Evolutionary conservation across 2,329 filamentous ascomycete genomes (phyloP).

Genomic region (Ascocoryne sarcoides): DNA sequence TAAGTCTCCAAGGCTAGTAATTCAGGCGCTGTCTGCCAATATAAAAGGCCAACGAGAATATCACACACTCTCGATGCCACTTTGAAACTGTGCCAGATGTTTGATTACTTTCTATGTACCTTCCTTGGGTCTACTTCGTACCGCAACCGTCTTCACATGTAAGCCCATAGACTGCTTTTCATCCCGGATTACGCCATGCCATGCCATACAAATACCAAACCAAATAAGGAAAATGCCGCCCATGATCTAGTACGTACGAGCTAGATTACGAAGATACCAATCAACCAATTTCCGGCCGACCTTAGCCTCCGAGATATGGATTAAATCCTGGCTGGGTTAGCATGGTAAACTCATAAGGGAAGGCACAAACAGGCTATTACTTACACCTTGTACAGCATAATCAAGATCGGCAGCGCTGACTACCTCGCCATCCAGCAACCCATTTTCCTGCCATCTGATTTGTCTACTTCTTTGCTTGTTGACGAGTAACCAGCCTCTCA

Average conservation of each 20-base stretch:
- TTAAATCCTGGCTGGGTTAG: constrained; percentile 60
- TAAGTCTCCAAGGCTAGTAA: too few relatives aligned
- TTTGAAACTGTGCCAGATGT: too few relatives aligned
- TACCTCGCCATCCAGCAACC: constrained; percentile 82
- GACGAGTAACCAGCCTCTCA: constrained; percentile 86
- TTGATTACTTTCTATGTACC: too few relatives aligned
- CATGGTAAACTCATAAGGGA: constrained; percentile 14
- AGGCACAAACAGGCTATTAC: constrained; percentile 30
- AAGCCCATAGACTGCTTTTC: constrained; percentile 12
- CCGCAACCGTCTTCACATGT: too few relatives aligned
- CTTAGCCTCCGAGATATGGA: constrained; percentile 98
- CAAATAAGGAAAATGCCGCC: constrained; percentile 16
- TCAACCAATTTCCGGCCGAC: constrained; percentile 94
- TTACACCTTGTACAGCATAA: constrained; percentile 89
- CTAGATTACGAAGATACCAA: constrained; percentile 97
- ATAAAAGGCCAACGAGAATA: too few relatives aligned
- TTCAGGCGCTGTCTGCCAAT: too few relatives aligned
- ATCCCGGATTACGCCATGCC: constrained; percentile 25
- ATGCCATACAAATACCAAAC: too few relatives aligned
- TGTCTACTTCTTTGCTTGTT: constrained; percentile 99
- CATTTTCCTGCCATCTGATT: constrained; percentile 85
- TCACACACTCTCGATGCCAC: too few relatives aligned
- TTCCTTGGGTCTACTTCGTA: too few relatives aligned
- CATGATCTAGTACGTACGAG: constrained; percentile 70
- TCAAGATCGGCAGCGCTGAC: constrained; percentile 93